Evolutionary conservation across 805 yeast species (phyloP), one percentile per base, ranked within the genome.

Genomic region (Saturnispora dispora): DNA sequence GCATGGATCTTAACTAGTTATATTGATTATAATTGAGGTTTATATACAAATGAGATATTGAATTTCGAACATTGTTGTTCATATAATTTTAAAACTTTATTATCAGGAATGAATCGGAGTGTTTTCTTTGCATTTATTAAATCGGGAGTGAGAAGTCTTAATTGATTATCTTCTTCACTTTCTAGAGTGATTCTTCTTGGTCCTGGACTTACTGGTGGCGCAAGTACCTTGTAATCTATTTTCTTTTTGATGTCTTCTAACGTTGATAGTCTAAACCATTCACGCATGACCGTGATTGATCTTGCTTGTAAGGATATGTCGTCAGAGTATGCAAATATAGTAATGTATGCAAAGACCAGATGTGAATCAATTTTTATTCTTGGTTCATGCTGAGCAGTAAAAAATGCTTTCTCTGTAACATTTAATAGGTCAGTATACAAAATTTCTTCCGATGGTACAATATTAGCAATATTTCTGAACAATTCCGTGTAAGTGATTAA

Each of bases 401-500:
- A 23, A 32, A 63, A 64, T 2, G 59, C 46, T 1, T 42, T 32
- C 40, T 66, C 69, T 3, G 65, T 52, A 25, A 48, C 44, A 11
- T 52, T 28, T 6, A 65, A 49, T 2, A 63, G 53, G 4, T 55
- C 54, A 6, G 32, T 37, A 37, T 58, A 63, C 30, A 53, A 39
- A 5, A 42, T 15, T 4, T 43, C 47, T 17, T 46, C 46, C 7
- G 32, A 27, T 5, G 55, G 51, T 17, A 46, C 39, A 8, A 53
- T 39, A 6, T 53, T 39, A 17, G 60, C 57, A 46, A 63, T 43
- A 47, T 48, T 55, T 15, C 58, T 46, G 23, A 65, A 59, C 32
- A 63, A 43, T 54, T 64, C 68, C 1, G 68, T 66, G 45, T 64
- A 70, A 0, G 76, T 71, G 33, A 58, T 60, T 2, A 58, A 47